Percentiles rank a stretch among this genome's conserved stretches.
phyloP scores from a whole-genome alignment of 116 monocot species.

The Phalaenopsis hybrid region DNA sequence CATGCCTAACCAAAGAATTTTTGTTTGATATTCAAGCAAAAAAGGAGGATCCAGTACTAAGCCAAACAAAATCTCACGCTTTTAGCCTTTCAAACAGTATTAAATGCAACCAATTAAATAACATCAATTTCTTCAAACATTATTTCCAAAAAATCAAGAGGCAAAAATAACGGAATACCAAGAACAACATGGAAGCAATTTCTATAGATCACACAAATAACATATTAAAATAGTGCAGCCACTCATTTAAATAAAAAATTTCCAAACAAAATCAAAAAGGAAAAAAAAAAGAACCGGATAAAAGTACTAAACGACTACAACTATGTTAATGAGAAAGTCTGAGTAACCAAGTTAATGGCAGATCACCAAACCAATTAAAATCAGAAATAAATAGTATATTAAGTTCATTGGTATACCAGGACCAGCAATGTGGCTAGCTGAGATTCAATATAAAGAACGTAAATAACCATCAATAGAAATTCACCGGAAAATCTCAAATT shows the following conservation, averaged over 20 bases:
- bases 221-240: not conserved
- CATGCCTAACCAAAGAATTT: too few species aligned
- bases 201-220: not conserved
- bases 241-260: not conserved
- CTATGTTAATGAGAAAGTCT: not conserved
- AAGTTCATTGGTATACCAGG: not conserved
- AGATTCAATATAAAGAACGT: not conserved
- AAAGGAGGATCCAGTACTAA: not conserved
- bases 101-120: not conserved
- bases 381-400: not conserved
- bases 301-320: not conserved
- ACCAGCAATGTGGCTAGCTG: not conserved
- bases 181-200: not conserved
- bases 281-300: not conserved
- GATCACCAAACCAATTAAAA: not conserved
- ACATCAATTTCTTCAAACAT: not conserved
- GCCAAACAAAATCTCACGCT: not conserved
- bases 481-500: not conserved
- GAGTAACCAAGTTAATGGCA: not conserved
- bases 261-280: not conserved
- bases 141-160: not conserved
- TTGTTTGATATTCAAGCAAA: too few species aligned
- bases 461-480: not conserved
- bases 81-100: not conserved
- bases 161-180: not conserved